These are phyloP conservation scores for Phytophthora pseudosyringae DNA, from an alignment of 352 stramenopile genomes.

Conservation along the genomic window DNA sequence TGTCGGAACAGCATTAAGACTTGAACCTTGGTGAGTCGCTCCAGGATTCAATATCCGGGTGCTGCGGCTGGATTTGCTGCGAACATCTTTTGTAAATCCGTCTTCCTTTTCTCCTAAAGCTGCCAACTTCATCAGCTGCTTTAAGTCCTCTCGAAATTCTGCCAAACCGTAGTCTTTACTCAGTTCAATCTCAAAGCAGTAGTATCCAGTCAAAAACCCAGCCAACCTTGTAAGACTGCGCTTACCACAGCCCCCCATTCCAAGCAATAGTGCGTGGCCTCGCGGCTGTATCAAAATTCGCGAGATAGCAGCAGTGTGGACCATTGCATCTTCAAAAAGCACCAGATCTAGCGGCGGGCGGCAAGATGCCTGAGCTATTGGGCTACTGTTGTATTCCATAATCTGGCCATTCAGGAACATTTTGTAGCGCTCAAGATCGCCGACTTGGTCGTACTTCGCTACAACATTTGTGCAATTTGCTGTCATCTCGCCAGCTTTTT, in stretches of 20 bases:
- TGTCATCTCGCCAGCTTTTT: not conserved
- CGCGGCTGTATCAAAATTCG: constrained; percentile 85
- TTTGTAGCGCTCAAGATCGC: constrained; percentile 70
- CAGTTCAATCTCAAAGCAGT: constrained; percentile 84
- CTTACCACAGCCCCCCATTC: constrained; percentile 87
- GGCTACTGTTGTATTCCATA: constrained; percentile 46
- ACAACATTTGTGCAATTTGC: not conserved
- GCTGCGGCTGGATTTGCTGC: constrained; percentile 7
- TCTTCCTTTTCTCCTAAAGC: constrained; percentile 42
- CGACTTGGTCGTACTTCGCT: constrained; percentile 70
- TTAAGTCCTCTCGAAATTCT: constrained; percentile 92
- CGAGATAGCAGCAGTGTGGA: constrained; percentile 86
- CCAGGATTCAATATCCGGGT: constrained; percentile 4
- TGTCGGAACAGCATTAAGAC: constrained; percentile 34
- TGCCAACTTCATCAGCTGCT: constrained; percentile 56
- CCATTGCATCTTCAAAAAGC: constrained; percentile 85
- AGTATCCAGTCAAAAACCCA: constrained; percentile 76
- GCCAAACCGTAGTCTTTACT: constrained; percentile 84
- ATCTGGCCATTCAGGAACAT: constrained; percentile 57
- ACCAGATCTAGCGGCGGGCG: constrained; percentile 58
- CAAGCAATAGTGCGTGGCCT: constrained; percentile 88
- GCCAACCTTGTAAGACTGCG: constrained; percentile 82
- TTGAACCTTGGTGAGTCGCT: not conserved
- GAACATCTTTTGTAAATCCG: not conserved
- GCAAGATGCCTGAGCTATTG: not conserved